Evolutionary conservation across 345 rosid genomes (phyloP).

Genomic region (Syzygium jambos): DNA sequence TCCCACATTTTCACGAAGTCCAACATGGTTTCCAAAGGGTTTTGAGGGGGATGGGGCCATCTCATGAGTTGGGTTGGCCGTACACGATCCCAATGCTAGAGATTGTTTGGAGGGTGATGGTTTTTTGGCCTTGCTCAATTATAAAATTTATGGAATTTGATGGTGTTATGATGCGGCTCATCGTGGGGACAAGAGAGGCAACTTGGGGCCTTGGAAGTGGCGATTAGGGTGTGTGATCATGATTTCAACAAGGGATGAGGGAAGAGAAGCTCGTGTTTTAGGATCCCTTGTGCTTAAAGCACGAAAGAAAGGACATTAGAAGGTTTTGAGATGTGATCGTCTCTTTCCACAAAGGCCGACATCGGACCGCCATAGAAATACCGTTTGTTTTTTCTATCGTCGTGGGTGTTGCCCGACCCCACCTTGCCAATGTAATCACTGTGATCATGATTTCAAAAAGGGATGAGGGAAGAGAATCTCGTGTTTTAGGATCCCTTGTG

Average conservation of each 20-base stretch:
- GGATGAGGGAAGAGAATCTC: too few species aligned
- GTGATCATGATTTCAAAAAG: too few species aligned
- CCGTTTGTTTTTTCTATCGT: not conserved
- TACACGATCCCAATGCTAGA: not conserved
- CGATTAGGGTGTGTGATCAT: not conserved
- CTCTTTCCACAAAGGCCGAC: not conserved
- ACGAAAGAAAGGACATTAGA: not conserved
- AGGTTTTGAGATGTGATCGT: not conserved
- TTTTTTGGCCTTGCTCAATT: not conserved
- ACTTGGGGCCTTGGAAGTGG: not conserved
- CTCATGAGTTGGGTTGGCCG: not conserved
- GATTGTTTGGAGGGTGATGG: not conserved
- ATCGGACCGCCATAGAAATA: not conserved
- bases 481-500: not conserved
- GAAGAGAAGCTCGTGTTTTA: not conserved
- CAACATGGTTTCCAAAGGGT: not conserved
- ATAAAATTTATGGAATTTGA: not conserved
- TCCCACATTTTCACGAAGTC: not conserved
- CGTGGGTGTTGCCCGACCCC: fast-evolving
- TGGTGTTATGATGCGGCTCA: not conserved
- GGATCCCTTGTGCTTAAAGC: not conserved
- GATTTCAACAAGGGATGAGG: not conserved
- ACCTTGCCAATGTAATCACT: not conserved
- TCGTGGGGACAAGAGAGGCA: not conserved
- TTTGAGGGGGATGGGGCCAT: not conserved